phyloP scores from a whole-genome alignment of 805 yeast species.

The Yamadazyma ubonensis region DNA sequence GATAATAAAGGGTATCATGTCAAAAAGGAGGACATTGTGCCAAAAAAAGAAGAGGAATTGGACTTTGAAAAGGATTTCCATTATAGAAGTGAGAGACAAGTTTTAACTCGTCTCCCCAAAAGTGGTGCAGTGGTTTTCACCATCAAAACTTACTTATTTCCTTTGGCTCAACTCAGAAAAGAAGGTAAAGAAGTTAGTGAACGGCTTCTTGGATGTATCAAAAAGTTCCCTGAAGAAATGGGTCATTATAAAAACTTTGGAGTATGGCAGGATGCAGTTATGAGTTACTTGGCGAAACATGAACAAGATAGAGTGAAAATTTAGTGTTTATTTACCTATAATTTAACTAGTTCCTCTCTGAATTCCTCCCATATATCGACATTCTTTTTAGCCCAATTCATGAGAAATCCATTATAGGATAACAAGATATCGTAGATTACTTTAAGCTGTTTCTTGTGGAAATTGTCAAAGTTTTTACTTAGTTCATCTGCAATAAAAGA shows the following conservation, averaged over 20 bases:
- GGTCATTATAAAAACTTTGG: conserved; percentile 61
- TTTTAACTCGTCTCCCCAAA: conserved; percentile 37
- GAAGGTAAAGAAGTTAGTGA: conserved; percentile 41
- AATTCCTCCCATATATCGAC: conserved; percentile 68
- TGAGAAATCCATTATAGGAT: conserved; percentile 54
- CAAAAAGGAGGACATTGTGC: conserved; percentile 21
- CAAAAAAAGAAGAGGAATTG: conserved; percentile 27
- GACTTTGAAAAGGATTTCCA: conserved; percentile 40
- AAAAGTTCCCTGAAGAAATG: conserved; percentile 57
- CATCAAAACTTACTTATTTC: conserved; percentile 40
- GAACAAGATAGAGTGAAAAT: background rate
- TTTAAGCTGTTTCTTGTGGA: conserved; percentile 49
- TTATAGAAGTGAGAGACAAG: conserved; percentile 45
- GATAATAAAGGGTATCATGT: conserved; percentile 39
- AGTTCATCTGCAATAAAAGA: conserved; percentile 42
- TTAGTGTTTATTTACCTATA: conserved; percentile 16
- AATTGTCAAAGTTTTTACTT: conserved; percentile 48
- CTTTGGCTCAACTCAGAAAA: conserved; percentile 30
- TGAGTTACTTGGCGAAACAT: conserved; percentile 18
- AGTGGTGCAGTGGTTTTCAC: conserved; percentile 41
- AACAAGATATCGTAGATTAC: conserved; percentile 51
- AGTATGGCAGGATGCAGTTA: conserved; percentile 71
- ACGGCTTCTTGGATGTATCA: conserved; percentile 62
- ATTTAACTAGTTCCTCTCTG: conserved; percentile 35
- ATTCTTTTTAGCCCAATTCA: conserved; percentile 68